phyloP scores from a whole-genome alignment of 1,139 yeast species.

The Lodderomyces margitis region DNA sequence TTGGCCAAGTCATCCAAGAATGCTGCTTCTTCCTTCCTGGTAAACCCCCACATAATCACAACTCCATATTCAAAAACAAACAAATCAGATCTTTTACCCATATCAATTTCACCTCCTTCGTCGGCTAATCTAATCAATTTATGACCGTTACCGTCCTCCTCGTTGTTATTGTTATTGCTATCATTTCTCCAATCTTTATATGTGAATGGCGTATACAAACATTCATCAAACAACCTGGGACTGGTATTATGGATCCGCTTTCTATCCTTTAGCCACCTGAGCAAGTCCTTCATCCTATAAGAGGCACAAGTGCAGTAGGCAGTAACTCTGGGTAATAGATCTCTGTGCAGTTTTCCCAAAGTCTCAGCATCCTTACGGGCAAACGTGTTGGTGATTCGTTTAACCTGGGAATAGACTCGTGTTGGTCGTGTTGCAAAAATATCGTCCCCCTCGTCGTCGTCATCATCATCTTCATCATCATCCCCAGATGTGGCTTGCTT shows the following conservation, averaged over 20 bases:
- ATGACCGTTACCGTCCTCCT: slow-evolving; percentile 27
- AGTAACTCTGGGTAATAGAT: slow-evolving; percentile 81
- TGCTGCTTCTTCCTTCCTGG: slow-evolving; percentile 77
- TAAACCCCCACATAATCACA: slow-evolving; percentile 92
- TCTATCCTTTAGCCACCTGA: slow-evolving; percentile 81
- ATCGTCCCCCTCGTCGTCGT: slow-evolving; percentile 25
- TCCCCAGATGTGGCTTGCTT: slow-evolving; percentile 7
- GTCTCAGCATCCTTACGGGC: slow-evolving; percentile 95
- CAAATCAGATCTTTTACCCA: slow-evolving; percentile 74
- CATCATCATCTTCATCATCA: slow-evolving; percentile 13
- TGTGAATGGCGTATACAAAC: slow-evolving; percentile 86
- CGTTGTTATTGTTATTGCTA: slow-evolving; percentile 17
- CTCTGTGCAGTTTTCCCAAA: slow-evolving; percentile 86
- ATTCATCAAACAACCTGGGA: slow-evolving; percentile 90
- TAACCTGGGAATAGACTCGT: slow-evolving; percentile 75
- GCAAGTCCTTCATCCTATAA: slow-evolving; percentile 80
- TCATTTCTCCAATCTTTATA: slow-evolving; percentile 74
- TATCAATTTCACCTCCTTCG: slow-evolving; percentile 92
- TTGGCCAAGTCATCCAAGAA: slow-evolving; percentile 79
- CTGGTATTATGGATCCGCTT: slow-evolving; percentile 71
- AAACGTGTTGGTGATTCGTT: slow-evolving; percentile 81
- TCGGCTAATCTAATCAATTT: slow-evolving; percentile 73
- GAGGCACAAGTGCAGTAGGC: slow-evolving; percentile 96
- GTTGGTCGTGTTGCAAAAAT: slow-evolving; percentile 25
- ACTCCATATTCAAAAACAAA: slow-evolving; percentile 95